These are phyloP conservation scores for Suillus fuscotomentosus DNA, from an alignment of 768 basidiomycete genomes.

Conservation along the genomic window DNA sequence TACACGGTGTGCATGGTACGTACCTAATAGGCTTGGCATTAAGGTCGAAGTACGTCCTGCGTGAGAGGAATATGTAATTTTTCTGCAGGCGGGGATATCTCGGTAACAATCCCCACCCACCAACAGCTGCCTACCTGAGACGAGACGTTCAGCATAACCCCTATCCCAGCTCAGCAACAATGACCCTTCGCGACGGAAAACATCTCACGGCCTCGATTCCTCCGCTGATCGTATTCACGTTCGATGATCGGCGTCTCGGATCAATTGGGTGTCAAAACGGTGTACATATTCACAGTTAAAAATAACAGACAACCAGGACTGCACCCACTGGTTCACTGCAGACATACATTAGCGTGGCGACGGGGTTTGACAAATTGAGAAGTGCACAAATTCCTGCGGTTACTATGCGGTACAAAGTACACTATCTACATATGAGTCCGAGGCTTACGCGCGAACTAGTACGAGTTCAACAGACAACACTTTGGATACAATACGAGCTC, in stretches of 20 bases:
- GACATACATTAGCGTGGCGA: neutral
- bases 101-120: neutral
- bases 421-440: neutral
- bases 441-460: neutral
- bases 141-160: neutral
- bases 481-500: neutral
- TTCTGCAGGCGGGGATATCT: neutral
- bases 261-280: neutral
- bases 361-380: neutral
- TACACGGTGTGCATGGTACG: neutral
- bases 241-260: slow-evolving; percentile 1
- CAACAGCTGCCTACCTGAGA: neutral
- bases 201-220: neutral
- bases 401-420: neutral
- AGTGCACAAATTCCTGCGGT: neutral
- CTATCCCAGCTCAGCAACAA: neutral
- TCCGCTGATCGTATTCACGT: neutral
- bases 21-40: neutral
- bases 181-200: neutral
- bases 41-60: neutral
- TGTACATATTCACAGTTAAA: neutral
- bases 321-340: neutral
- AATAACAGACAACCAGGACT: neutral
- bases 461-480: neutral
- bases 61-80: neutral